phyloP scores from a whole-genome alignment of 345 rosid species.

The Citrus maxima region DNA sequence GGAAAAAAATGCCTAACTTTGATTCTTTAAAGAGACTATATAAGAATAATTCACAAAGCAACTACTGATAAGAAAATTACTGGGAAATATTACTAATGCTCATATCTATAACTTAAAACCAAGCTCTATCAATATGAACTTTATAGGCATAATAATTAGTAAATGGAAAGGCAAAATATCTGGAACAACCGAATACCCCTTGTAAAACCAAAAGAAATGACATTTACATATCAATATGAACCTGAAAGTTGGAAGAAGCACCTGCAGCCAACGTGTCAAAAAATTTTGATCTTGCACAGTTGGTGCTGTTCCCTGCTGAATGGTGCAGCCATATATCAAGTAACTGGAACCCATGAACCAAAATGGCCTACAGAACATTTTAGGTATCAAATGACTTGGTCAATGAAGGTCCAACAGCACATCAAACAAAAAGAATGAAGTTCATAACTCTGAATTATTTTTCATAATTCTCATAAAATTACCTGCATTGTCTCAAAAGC shows the following conservation, averaged over 20 bases:
- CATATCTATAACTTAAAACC: background rate
- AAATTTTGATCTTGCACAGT: slow-evolving; percentile 61
- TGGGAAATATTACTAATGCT: background rate
- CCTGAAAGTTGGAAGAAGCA: slow-evolving; percentile 18
- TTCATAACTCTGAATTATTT: background rate
- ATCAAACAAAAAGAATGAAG: background rate
- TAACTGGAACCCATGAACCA: slow-evolving; percentile 91
- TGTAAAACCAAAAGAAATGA: background rate
- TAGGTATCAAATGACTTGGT: slow-evolving; percentile 3
- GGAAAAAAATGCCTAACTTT: background rate
- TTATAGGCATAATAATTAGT: background rate
- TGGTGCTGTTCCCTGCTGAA: slow-evolving; percentile 51
- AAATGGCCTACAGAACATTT: slow-evolving; percentile 55
- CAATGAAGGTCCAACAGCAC: background rate
- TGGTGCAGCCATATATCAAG: slow-evolving; percentile 88
- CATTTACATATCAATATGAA: slow-evolving; percentile 9
- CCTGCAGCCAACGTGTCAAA: slow-evolving; percentile 74
- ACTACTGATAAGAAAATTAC: background rate
- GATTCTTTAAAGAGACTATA: background rate
- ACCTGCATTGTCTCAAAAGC: slow-evolving; percentile 76
- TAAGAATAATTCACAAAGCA: slow-evolving; percentile 1
- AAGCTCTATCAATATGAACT: background rate
- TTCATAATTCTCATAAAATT: slow-evolving; percentile 8
- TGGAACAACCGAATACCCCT: background rate
- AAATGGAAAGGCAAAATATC: background rate